These are phyloP conservation scores for Blastosporella zonata DNA, from an alignment of 1,284 basidiomycete species.

Conservation along the genomic window DNA sequence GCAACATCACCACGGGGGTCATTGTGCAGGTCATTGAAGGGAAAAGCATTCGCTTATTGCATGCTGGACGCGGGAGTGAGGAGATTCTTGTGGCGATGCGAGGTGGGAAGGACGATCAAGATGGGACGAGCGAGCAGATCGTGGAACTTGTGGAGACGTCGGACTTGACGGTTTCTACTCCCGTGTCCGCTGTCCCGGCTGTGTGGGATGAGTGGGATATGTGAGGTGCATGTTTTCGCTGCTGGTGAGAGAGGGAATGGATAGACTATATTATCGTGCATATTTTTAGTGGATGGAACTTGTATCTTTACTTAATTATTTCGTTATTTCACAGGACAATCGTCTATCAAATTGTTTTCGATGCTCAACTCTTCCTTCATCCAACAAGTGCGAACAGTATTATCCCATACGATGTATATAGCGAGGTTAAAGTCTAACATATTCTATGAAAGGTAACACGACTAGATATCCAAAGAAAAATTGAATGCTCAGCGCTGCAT, in stretches of 20 bases:
- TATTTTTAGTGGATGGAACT: not conserved
- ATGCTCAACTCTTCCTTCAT: not conserved
- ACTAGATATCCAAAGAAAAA: not conserved
- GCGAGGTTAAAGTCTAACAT: not conserved
- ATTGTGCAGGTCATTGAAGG: slow-evolving; percentile 76
- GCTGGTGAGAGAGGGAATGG: not conserved
- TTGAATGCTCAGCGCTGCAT: not conserved
- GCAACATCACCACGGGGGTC: slow-evolving; percentile 55
- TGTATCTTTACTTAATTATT: too few relatives aligned
- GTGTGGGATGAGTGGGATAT: slow-evolving; percentile 77
- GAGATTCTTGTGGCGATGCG: slow-evolving; percentile 60
- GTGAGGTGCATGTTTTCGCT: slow-evolving; percentile 32
- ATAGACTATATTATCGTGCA: not conserved
- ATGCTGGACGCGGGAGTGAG: slow-evolving; percentile 41
- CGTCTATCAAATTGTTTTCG: too few relatives aligned
- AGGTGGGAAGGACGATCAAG: slow-evolving; percentile 50
- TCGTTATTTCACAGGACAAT: too few relatives aligned
- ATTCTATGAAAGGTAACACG: not conserved
- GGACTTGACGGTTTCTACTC: slow-evolving; percentile 42
- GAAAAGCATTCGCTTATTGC: slow-evolving; percentile 60
- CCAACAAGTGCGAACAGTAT: not conserved
- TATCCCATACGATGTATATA: not conserved
- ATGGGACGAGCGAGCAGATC: slow-evolving; percentile 56
- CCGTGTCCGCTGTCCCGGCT: slow-evolving; percentile 27
- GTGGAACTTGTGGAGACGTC: slow-evolving; percentile 68